Base-by-base conservation (phyloP, 148 eudicot species). In the Heliamphora exappendiculata region DNA sequence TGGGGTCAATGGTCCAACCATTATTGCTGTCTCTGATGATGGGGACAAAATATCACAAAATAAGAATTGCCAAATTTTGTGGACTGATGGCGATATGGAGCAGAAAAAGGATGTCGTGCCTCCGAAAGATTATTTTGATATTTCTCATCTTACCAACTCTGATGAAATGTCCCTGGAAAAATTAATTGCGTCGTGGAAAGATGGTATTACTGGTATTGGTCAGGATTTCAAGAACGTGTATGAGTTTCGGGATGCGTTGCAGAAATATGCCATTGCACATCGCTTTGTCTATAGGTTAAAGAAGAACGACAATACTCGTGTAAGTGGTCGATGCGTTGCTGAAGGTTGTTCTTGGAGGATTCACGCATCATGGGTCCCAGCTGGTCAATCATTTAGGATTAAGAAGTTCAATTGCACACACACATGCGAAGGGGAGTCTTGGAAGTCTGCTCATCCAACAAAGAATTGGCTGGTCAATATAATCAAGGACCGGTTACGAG, bases 281-380 rank as follows among this genome's bases (percentile, higher is more conserved):
- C 85, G 86, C 53, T 85, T 87, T 72, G 86, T 76, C 14, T 87
- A 79, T 72, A 87, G 75, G 70, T 76, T 85, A 42, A 85, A 85
- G 75, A 87, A 87, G 76, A 87, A 85, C 51, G 88, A 87, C 45
- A 76, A 73, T 24, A 79, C 59, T 53, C 88, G 90, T 78, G 86
- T 68, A 13, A 83, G 85, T 78, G 88, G 85, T 47, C 76, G 70
- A 72, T 87, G 90, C 76, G 85, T 73, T 51, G 74, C 75, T 49
- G 85, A 83, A 28, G 85, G 84, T 51, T 87, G 90, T 85, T 74
- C 90, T 41, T 87, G 90, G 90, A 87, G 73, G 81, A 79, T 87
- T 29, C 78, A 81, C 64, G 90, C 88, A 67, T 77, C 85, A 39
- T 79, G 84, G 88, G 82, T 85, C 75, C 83, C 88, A n/a, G 69